These are phyloP conservation scores for Nakazawaea pomicola DNA, from an alignment of 805 yeast species.

Conservation along the genomic window DNA sequence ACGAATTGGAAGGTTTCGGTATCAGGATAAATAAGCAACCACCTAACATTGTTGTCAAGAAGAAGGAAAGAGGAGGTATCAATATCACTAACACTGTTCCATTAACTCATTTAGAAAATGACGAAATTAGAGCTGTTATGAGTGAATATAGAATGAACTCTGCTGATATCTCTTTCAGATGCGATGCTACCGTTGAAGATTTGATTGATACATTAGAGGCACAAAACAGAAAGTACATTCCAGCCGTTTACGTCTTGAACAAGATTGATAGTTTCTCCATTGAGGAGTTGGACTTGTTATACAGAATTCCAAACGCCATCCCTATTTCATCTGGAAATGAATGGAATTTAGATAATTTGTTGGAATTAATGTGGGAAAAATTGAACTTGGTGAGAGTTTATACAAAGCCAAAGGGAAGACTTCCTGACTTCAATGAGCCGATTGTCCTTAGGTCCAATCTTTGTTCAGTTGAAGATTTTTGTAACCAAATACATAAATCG, in stretches of 20 bases:
- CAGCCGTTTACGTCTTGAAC: conserved; percentile 91
- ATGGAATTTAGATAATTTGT: conserved; percentile 94
- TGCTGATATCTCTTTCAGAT: conserved; percentile 93
- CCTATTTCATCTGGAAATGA: conserved; percentile 95
- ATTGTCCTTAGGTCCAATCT: conserved; percentile 82
- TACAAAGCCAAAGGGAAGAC: conserved; percentile 92
- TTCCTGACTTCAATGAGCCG: conserved; percentile 94
- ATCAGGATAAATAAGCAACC: conserved; percentile 88
- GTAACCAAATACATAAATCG: conserved; percentile 93
- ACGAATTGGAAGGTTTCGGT: conserved; percentile 96
- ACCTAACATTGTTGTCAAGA: conserved; percentile 87
- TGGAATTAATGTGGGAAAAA: conserved; percentile 94
- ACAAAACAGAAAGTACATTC: conserved; percentile 86
- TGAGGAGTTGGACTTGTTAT: conserved; percentile 85
- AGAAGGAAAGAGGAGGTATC: conserved; percentile 94
- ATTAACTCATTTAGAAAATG: conserved; percentile 83
- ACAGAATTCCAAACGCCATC: conserved; percentile 93
- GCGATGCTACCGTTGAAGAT: conserved; percentile 98
- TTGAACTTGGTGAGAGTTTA: conserved; percentile 90
- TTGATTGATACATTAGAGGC: conserved; percentile 91
- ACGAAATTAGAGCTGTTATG: conserved; percentile 95
- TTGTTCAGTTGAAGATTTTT: conserved; percentile 89
- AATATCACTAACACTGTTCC: conserved; percentile 92
- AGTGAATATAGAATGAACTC: conserved; percentile 90
- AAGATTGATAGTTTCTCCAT: conserved; percentile 93